phyloP scores from a whole-genome alignment of 768 basidiomycete genomes.

The Serpula lacrymans region DNA sequence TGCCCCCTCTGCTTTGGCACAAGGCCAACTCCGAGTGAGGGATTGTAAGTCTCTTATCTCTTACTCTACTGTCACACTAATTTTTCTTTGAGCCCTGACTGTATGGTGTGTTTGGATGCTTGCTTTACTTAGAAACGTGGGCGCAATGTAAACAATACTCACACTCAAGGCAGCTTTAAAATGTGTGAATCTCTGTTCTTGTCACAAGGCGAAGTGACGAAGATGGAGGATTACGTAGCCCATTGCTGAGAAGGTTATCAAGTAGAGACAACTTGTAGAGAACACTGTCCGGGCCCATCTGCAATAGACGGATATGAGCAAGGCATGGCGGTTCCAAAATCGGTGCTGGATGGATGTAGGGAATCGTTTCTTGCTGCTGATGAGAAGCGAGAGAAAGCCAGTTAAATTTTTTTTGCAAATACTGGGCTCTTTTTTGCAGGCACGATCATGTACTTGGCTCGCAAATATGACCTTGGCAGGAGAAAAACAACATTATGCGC shows the following conservation, averaged over 20 bases:
- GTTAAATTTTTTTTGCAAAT: constrained; percentile 12
- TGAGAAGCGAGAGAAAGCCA: constrained; percentile 16
- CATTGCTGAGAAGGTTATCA: no score
- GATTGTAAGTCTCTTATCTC: constrained; percentile 5
- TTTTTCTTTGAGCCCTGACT: constrained; percentile 15
- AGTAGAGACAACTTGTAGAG: no score
- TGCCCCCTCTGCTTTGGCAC: constrained; percentile 28
- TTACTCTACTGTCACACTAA: neutral
- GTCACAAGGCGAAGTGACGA: constrained; percentile 10
- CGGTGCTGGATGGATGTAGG: constrained; percentile 30
- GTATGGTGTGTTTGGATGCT: constrained; percentile 30
- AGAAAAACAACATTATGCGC: constrained; percentile 16
- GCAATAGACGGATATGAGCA: constrained; percentile 12
- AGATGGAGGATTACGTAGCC: constrained; percentile 14
- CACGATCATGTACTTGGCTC: constrained; percentile 16
- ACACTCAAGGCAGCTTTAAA: constrained; percentile 6
- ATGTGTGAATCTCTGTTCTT: no score
- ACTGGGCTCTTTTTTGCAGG: constrained; percentile 14
- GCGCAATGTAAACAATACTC: constrained; percentile 7
- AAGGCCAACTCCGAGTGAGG: constrained; percentile 1
- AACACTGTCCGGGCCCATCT: constrained; percentile 7
- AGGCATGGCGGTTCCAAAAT: constrained; percentile 22
- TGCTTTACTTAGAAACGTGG: constrained; percentile 33
- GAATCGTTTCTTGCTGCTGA: constrained; percentile 23
- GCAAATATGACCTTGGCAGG: constrained; percentile 15